Conservation (phyloP, 2,329 filamentous ascomycete species). For the Curvularia sp. region DNA sequence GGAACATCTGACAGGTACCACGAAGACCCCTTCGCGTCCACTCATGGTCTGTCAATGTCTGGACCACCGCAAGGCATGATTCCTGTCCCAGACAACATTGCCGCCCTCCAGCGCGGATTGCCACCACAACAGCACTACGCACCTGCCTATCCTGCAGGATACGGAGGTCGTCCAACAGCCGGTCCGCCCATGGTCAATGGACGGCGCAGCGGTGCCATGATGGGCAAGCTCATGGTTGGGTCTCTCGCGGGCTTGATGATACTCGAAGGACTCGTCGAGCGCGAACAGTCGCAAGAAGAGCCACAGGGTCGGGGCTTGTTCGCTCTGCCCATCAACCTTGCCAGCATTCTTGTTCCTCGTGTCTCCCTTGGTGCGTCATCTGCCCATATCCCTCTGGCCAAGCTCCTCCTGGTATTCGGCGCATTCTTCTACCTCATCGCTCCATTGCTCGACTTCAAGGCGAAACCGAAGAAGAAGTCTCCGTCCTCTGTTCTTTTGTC, state of each 20-base stretch:
- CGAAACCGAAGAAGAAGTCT: constrained; percentile 60
- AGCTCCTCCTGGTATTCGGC: constrained; percentile 60
- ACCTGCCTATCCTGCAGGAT: constrained; percentile 45
- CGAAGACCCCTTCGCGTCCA: constrained; percentile 47
- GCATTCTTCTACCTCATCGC: constrained; percentile 64
- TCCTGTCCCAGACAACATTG: constrained; percentile 53
- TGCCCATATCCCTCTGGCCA: constrained; percentile 55
- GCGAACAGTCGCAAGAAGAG: constrained; percentile 62
- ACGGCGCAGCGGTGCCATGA: constrained; percentile 58
- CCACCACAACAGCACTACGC: constrained; percentile 50
- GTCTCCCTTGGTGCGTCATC: constrained; percentile 43
- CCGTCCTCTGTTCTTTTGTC: constrained; percentile 52
- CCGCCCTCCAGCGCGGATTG: constrained; percentile 49
- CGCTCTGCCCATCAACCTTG: constrained; percentile 51
- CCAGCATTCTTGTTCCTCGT: constrained; percentile 40
- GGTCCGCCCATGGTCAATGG: constrained; percentile 51
- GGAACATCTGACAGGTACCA: constrained; percentile 49
- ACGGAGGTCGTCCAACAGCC: constrained; percentile 33
- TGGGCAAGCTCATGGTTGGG: constrained; percentile 87
- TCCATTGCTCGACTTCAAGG: constrained; percentile 64
- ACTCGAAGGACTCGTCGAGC: constrained; percentile 76
- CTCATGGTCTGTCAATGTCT: constrained; percentile 37
- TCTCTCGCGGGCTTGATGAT: constrained; percentile 93
- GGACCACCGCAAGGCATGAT: constrained; percentile 52
- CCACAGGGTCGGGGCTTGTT: constrained; percentile 53